A percentile compares a stretch with the other conserved stretches of the same genome.
Conservation (phyloP, 2,329 filamentous ascomycete species). For the Alternaria ventricosa region DNA sequence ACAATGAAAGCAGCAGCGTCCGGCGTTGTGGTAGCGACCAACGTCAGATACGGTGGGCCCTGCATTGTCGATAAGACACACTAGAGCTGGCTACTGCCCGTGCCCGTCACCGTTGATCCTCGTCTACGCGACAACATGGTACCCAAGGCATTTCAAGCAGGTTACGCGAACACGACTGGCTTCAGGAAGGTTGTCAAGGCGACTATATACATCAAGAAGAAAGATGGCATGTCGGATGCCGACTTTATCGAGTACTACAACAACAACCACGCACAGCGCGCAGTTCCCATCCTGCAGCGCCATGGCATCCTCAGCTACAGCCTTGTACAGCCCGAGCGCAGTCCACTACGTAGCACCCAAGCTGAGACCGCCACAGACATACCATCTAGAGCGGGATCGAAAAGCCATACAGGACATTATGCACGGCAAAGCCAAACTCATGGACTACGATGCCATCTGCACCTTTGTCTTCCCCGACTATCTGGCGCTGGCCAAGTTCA, state of each 20-base stretch:
- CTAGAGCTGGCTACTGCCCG: constrained; percentile 5
- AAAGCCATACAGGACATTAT: constrained; percentile 55
- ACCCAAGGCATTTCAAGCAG: constrained; percentile 54
- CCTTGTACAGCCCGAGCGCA: constrained; percentile 43
- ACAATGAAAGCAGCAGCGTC: constrained; percentile 10
- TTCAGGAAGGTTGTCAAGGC: constrained; percentile 57
- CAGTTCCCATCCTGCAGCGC: constrained; percentile 52
- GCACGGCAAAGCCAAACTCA: constrained; percentile 52
- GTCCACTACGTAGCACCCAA: not conserved
- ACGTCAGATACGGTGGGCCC: constrained; percentile 8
- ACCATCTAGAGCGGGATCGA: constrained; percentile 53
- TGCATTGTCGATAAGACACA: constrained; percentile 8
- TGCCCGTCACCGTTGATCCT: constrained; percentile 2
- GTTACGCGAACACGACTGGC: constrained; percentile 53
- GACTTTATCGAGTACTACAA: constrained; percentile 57
- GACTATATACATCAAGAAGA: constrained; percentile 56
- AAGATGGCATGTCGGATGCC: constrained; percentile 53
- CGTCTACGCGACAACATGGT: constrained; percentile 42
- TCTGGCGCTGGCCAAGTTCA: constrained; percentile 53
- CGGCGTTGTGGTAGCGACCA: constrained; percentile 17
- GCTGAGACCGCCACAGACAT: constrained; percentile 45
- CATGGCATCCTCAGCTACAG: constrained; percentile 55
- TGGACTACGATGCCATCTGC: constrained; percentile 57
- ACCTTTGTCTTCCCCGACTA: constrained; percentile 58
- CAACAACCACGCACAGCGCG: constrained; percentile 52